Conservation (phyloP, 2,329 filamentous ascomycete species). For the Neopestalotiopsis clavispora region DNA sequence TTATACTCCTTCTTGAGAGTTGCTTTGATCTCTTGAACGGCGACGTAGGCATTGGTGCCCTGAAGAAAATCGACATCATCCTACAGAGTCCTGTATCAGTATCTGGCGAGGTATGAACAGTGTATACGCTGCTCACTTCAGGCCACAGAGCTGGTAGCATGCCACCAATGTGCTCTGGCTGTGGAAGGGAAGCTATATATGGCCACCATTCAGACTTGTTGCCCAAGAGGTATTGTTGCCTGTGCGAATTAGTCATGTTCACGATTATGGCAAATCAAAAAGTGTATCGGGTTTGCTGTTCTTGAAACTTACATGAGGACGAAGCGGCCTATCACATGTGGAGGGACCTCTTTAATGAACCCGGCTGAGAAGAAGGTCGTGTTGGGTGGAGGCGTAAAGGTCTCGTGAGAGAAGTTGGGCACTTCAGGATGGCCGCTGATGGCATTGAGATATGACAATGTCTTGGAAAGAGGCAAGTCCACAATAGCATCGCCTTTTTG, state of each 20-base stretch:
- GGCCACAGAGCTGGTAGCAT: conserved; percentile 71
- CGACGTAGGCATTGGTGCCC: conserved; percentile 37
- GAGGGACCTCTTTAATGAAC: conserved; percentile 56
- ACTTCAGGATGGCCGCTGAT: conserved; percentile 39
- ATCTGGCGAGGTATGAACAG: neutral
- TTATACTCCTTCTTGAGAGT: conserved; percentile 53
- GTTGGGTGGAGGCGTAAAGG: conserved; percentile 18
- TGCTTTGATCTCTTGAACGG: conserved; percentile 45
- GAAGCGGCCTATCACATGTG: conserved; percentile 69
- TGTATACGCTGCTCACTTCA: conserved; percentile 28
- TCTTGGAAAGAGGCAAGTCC: conserved; percentile 55
- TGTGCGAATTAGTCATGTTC: neutral
- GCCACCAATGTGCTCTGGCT: conserved; percentile 53
- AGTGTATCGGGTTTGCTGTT: neutral
- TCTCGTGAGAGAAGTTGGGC: conserved; percentile 18
- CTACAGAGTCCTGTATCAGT: neutral
- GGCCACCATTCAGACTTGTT: conserved; percentile 67
- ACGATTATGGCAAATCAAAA: neutral
- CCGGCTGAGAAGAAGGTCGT: conserved; percentile 46
- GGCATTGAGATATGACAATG: conserved; percentile 65
- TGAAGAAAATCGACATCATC: conserved; percentile 61
- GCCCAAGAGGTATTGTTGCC: conserved; percentile 65
- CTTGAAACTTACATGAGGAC: conserved; percentile 56
- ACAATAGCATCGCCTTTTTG: conserved; percentile 50
- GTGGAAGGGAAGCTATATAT: conserved; percentile 70